Percentiles rank a stretch among this genome's conserved stretches.
phyloP scores from a whole-genome alignment of 2,329 filamentous ascomycete genomes.

The Fusarium phyllophilum region DNA sequence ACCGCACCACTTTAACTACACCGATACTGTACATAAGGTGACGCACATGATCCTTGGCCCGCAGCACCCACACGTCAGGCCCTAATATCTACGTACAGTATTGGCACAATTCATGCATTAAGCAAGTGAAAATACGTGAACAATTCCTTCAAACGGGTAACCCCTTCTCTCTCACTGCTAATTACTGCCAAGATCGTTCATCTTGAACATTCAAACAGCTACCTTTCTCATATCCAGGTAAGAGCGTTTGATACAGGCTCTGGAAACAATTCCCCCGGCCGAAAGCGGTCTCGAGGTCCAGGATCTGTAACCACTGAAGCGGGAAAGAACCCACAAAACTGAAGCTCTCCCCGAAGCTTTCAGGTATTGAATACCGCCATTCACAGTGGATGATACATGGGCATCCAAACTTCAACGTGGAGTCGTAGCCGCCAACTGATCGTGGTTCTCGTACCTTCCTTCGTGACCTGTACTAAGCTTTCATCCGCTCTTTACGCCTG shows the following conservation, averaged over 20 bases:
- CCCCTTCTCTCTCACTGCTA: not conserved
- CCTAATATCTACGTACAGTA: slow-evolving; percentile 40
- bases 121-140: slow-evolving; percentile 1
- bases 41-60: slow-evolving; percentile 38
- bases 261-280: slow-evolving; percentile 22
- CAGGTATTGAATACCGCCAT: slow-evolving; percentile 25
- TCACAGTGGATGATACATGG: slow-evolving; percentile 11
- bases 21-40: slow-evolving; percentile 33
- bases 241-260: slow-evolving; percentile 12
- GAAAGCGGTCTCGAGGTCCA: slow-evolving; percentile 22
- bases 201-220: slow-evolving; percentile 6
- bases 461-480: slow-evolving; percentile 31
- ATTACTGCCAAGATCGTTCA: slow-evolving; percentile 8
- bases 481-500: slow-evolving; percentile 34
- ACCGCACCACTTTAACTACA: slow-evolving; percentile 32
- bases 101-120: slow-evolving; percentile 41
- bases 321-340: slow-evolving; percentile 33
- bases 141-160: not conserved
- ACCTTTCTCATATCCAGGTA: slow-evolving; percentile 27
- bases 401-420: not conserved
- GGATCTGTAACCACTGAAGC: slow-evolving; percentile 24
- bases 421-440: not conserved
- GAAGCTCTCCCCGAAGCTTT: slow-evolving; percentile 25
- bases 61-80: slow-evolving; percentile 44
- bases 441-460: slow-evolving; percentile 29